These are phyloP conservation scores for Sphaerostilbella broomeana DNA, from an alignment of 2,329 filamentous ascomycete species.

Conservation along the genomic window DNA sequence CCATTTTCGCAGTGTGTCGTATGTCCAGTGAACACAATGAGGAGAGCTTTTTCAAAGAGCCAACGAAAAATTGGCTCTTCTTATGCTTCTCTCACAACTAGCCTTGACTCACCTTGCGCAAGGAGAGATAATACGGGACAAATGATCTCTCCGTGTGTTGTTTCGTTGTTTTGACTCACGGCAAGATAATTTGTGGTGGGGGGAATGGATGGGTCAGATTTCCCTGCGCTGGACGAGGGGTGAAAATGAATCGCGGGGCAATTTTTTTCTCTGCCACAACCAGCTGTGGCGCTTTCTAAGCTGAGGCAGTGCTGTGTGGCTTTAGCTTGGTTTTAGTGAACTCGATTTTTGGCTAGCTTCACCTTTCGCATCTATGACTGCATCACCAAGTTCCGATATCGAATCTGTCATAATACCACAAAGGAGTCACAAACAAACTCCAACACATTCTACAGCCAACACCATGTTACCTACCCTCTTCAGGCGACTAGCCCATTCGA, in stretches of 20 bases:
- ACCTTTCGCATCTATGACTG: too few relatives aligned
- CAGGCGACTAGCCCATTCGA: constrained; percentile 28
- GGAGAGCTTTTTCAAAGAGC: background rate
- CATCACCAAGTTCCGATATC: too few relatives aligned
- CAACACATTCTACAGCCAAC: background rate
- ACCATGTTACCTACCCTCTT: constrained; percentile 31
- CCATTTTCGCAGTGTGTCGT: constrained; percentile 37
- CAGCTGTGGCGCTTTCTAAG: constrained; percentile 17
- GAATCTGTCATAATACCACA: too few relatives aligned
- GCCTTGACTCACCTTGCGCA: constrained; percentile 12
- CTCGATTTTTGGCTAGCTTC: constrained; percentile 11
- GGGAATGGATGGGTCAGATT: too few relatives aligned
- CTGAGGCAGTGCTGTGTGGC: constrained; percentile 23
- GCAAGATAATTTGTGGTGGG: constrained; percentile 15
- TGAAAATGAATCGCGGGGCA: constrained; percentile 32
- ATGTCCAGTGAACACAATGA: background rate
- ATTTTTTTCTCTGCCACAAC: constrained; percentile 7
- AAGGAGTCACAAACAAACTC: constrained; percentile 1
- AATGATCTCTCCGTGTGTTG: constrained; percentile 1
- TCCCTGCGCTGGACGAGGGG: constrained; percentile 23
- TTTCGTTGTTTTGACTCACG: constrained; percentile 26
- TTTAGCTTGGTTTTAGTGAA: constrained; percentile 13
- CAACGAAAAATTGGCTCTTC: constrained; percentile 1
- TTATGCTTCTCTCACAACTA: constrained; percentile 5
- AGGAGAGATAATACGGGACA: constrained; percentile 3